Evolutionary conservation across 2,329 filamentous ascomycete species (phyloP).

Genomic region (Verticillium zaregamsianum): DNA sequence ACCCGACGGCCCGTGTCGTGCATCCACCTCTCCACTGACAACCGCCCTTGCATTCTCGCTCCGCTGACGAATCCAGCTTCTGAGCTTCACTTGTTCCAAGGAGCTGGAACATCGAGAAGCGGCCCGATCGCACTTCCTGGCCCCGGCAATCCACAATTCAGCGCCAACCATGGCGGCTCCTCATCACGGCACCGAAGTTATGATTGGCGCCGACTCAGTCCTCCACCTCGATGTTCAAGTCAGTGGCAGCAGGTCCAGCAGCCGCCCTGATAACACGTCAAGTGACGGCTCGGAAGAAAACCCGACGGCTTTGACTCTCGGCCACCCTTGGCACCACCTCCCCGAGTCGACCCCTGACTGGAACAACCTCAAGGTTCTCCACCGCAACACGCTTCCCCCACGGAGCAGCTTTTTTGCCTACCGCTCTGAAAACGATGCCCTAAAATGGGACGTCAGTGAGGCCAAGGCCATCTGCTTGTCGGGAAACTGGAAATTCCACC

Average conservation of each 20-base stretch:
- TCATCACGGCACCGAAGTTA: too few relatives aligned
- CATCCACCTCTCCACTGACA: not conserved
- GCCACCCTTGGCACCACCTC: not conserved
- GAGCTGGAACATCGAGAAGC: too few relatives aligned
- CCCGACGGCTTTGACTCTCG: not conserved
- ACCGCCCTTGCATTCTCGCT: not conserved
- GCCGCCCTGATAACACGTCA: slow-evolving; percentile 4
- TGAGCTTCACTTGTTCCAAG: too few relatives aligned
- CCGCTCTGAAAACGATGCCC: slow-evolving; percentile 39
- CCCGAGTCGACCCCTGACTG: slow-evolving; percentile 41
- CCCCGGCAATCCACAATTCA: not conserved
- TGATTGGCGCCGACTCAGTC: not conserved
- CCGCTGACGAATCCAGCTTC: not conserved
- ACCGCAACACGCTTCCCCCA: slow-evolving; percentile 51
- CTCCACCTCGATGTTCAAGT: not conserved
- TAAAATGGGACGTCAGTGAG: slow-evolving; percentile 33
- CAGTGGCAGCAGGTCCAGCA: not conserved
- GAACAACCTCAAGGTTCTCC: slow-evolving; percentile 55
- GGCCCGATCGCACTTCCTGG: too few relatives aligned
- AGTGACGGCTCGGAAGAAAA: slow-evolving; percentile 3
- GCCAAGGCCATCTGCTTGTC: slow-evolving; percentile 42
- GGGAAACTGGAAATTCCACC: slow-evolving; percentile 50
- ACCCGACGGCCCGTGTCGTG: not conserved
- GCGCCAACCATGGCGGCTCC: not conserved
- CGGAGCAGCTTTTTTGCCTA: slow-evolving; percentile 54